Percentiles rank a stretch among this genome's conserved stretches.
Conservation (phyloP, 1,284 basidiomycete genomes). For the Ceratorhiza oryzae-sativae region DNA sequence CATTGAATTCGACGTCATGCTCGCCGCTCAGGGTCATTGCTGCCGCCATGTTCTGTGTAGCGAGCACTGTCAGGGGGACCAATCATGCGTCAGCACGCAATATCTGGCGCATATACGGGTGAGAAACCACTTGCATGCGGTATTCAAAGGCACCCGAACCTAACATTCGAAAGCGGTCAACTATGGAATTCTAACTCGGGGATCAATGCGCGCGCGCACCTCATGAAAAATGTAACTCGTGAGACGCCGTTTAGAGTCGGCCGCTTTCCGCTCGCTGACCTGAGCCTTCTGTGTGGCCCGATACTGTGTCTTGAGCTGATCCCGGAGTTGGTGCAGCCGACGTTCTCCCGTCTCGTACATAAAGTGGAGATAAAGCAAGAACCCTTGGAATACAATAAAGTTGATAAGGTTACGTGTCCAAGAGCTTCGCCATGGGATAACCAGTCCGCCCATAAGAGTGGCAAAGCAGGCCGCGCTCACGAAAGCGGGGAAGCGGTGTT, state of each 20-base stretch:
- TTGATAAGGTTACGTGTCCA: conserved; percentile 57
- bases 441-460: conserved; percentile 63
- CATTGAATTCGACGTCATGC: conserved; percentile 80
- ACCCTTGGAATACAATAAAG: conserved; percentile 66
- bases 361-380: conserved; percentile 63
- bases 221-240: conserved; percentile 84
- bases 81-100: conserved; percentile 4
- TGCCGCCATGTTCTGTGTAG: conserved; percentile 89
- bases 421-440: background rate
- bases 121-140: conserved; percentile 67
- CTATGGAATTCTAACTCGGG: conserved; percentile 43
- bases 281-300: conserved; percentile 84
- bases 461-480: conserved; percentile 63
- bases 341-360: conserved; percentile 63
- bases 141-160: conserved; percentile 91
- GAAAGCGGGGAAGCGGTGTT: conserved; percentile 71
- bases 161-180: conserved; percentile 53
- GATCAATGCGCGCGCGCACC: conserved; percentile 50
- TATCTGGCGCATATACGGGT: conserved; percentile 10
- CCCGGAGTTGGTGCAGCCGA: conserved; percentile 65
- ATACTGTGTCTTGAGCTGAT: conserved; percentile 73
- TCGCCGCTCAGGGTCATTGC: conserved; percentile 66
- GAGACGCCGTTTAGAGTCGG: conserved; percentile 69
- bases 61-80: conserved; percentile 62
- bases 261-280: conserved; percentile 79